Conservation (phyloP, 352 stramenopile species). For the Phytophthora syringae region DNA sequence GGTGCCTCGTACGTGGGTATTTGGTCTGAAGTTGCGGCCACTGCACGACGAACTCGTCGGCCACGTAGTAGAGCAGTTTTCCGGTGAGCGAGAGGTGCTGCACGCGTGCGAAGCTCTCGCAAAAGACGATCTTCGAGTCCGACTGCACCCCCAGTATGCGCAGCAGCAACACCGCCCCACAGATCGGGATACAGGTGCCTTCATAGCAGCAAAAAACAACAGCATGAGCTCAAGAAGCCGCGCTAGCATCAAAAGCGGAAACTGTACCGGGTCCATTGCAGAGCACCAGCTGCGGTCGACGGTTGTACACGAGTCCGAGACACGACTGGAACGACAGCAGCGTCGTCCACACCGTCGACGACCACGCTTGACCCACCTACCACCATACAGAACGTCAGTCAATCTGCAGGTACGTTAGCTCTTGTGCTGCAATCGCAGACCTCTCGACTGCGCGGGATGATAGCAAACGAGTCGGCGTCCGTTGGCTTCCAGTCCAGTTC, state of each 20-base stretch:
- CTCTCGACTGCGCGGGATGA: slow-evolving; percentile 93
- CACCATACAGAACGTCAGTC: slow-evolving; percentile 1
- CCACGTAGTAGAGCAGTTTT: slow-evolving; percentile 93
- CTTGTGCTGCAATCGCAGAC: slow-evolving; percentile 26
- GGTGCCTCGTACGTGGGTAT: slow-evolving; percentile 85
- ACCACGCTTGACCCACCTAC: slow-evolving; percentile 93
- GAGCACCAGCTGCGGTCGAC: slow-evolving; percentile 89
- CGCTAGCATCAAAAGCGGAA: slow-evolving; percentile 6
- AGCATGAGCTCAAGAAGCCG: slow-evolving; percentile 21
- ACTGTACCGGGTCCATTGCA: slow-evolving; percentile 89
- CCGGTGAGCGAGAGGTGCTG: slow-evolving; percentile 93
- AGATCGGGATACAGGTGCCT: slow-evolving; percentile 95
- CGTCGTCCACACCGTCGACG: slow-evolving; percentile 90
- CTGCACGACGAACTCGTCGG: slow-evolving; percentile 95
- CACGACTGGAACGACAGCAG: slow-evolving; percentile 79
- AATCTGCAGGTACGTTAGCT: not conserved
- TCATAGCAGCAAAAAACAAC: slow-evolving; percentile 1
- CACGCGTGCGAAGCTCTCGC: slow-evolving; percentile 95
- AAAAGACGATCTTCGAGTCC: slow-evolving; percentile 91
- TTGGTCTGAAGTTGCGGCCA: slow-evolving; percentile 90
- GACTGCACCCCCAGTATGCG: slow-evolving; percentile 77
- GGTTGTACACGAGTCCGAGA: slow-evolving; percentile 70
- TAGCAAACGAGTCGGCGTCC: slow-evolving; percentile 56
- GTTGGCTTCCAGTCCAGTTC: slow-evolving; percentile 66
- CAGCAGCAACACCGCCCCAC: slow-evolving; percentile 83